These are phyloP conservation scores for Boehmeria nivea DNA, from an alignment of 306 rosid species.

Conservation along the genomic window DNA sequence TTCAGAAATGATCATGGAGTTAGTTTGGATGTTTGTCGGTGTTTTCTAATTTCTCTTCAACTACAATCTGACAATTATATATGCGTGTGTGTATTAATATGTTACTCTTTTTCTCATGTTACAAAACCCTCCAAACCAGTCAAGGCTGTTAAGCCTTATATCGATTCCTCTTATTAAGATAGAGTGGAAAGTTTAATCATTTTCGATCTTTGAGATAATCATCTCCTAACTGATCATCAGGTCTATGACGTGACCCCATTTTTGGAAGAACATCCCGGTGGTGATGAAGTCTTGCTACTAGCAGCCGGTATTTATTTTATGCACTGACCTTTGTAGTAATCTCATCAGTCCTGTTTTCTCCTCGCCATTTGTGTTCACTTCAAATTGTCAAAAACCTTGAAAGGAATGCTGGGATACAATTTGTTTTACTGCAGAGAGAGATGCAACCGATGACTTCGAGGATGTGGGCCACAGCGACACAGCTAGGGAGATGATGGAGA, in stretches of 20 bases:
- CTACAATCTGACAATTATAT: no score
- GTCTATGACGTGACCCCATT: slow-evolving; percentile 83
- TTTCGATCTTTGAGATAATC: slow-evolving; percentile 1
- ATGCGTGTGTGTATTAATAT: no score
- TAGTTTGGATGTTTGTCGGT: no score
- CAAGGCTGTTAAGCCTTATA: no score
- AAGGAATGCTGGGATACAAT: not conserved
- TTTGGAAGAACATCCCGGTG: slow-evolving; percentile 94
- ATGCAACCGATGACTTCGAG: slow-evolving; percentile 85
- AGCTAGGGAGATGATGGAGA: slow-evolving; percentile 53
- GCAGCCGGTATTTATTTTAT: slow-evolving; percentile 51
- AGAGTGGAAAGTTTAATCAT: no score
- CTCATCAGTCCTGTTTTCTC: slow-evolving; percentile 9
- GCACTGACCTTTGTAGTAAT: no score
- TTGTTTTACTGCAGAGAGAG: slow-evolving; percentile 51
- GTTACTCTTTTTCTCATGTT: no score
- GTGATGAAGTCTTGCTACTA: slow-evolving; percentile 73
- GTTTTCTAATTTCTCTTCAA: no score
- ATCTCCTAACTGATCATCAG: slow-evolving; percentile 26
- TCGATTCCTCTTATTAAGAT: no score
- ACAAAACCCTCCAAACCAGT: no score
- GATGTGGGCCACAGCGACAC: slow-evolving; percentile 71
- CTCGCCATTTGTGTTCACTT: not conserved
- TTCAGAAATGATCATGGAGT: no score
- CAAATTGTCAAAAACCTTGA: not conserved